Evolutionary conservation across 306 rosid species (phyloP).

Genomic region (Carpinus fangiana): DNA sequence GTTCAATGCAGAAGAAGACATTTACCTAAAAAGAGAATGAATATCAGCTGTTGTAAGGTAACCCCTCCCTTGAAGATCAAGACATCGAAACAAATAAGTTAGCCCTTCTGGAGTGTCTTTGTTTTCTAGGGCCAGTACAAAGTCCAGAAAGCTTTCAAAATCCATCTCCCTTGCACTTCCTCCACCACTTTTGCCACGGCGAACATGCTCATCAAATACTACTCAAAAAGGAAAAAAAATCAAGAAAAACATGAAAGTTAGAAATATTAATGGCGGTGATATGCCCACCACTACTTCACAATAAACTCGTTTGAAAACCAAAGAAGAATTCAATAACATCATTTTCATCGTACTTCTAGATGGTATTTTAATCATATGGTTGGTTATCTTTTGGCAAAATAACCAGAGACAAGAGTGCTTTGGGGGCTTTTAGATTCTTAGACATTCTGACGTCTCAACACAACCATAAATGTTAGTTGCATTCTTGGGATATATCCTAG

Average conservation of each 20-base stretch:
- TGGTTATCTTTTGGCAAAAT: background rate
- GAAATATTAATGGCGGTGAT: background rate
- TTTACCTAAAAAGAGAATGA: slow-evolving; percentile 95
- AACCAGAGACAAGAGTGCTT: background rate
- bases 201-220: slow-evolving; percentile 94
- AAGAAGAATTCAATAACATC: background rate
- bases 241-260: no score
- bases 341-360: background rate
- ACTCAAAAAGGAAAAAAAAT: slow-evolving; percentile 8
- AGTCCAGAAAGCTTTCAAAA: slow-evolving; percentile 83
- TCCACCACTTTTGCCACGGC: slow-evolving; percentile 76
- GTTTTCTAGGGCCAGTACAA: slow-evolving; percentile 94
- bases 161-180: slow-evolving; percentile 91
- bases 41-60: slow-evolving; percentile 90
- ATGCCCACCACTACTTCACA: background rate
- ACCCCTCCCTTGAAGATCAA: slow-evolving; percentile 97
- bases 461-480: background rate
- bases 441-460: background rate
- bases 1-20: background rate
- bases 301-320: background rate
- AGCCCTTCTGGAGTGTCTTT: slow-evolving; percentile 98
- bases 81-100: slow-evolving; percentile 93
- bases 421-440: background rate
- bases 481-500: background rate
- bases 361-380: background rate